Evolutionary conservation across 2,329 filamentous ascomycete species (phyloP).

Genomic region (Pseudogymnoascus sp.): DNA sequence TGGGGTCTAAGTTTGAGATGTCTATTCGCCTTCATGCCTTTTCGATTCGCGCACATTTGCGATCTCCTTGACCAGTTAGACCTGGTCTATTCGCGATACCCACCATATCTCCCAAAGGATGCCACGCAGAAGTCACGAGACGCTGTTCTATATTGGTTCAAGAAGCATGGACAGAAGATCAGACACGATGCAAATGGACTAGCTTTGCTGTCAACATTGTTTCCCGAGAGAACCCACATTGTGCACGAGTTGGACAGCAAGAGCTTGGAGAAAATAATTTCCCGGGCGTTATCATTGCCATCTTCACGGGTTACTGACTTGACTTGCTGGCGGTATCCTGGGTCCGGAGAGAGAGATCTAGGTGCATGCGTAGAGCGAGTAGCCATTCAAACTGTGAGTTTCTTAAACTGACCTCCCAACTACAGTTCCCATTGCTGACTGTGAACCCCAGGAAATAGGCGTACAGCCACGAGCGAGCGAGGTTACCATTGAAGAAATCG

Average conservation of each 20-base stretch:
- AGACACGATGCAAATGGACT: constrained; percentile 49
- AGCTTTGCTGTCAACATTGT: constrained; percentile 66
- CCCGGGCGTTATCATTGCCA: constrained; percentile 58
- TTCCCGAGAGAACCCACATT: constrained; percentile 71
- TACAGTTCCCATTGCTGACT: not conserved
- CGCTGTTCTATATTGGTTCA: constrained; percentile 63
- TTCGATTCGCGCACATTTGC: constrained; percentile 65
- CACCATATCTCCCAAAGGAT: constrained; percentile 32
- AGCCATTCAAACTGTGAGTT: constrained; percentile 49
- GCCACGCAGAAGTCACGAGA: constrained; percentile 48
- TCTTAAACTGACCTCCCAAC: not conserved
- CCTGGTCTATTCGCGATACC: constrained; percentile 34
- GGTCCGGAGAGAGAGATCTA: constrained; percentile 53
- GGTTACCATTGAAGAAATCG: constrained; percentile 67
- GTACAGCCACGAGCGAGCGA: constrained; percentile 19
- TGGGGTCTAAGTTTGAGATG: not conserved
- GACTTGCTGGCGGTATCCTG: constrained; percentile 51
- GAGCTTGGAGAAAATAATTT: constrained; percentile 60
- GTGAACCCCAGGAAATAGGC: constrained; percentile 8
- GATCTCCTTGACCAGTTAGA: constrained; percentile 66
- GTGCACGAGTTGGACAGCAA: constrained; percentile 62
- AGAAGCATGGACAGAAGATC: constrained; percentile 50
- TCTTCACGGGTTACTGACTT: constrained; percentile 54
- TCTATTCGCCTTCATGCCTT: constrained; percentile 42
- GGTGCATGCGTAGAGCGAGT: constrained; percentile 63